Percentiles rank a stretch among this genome's conserved stretches.
Evolutionary conservation across 257 asterid species (phyloP).

Genomic region (Solanum paucissectum): DNA sequence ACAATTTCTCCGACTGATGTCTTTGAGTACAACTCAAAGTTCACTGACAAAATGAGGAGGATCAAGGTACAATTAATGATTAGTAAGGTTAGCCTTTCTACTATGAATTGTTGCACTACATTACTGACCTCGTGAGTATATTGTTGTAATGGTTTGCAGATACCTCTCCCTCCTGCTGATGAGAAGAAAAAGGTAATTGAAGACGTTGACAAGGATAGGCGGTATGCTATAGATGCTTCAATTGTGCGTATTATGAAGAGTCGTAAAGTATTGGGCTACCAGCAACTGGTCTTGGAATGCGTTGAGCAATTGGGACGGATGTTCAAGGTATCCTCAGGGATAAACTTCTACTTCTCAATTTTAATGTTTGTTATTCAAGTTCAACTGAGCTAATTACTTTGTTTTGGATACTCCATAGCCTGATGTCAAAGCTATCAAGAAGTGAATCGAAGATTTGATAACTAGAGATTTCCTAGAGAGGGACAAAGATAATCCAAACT

Average conservation of each 20-base stretch:
- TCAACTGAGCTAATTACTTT: not conserved
- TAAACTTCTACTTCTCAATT: not conserved
- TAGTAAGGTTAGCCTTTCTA: not conserved
- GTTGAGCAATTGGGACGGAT: slow-evolving; percentile 84
- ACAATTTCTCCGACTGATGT: slow-evolving; percentile 66
- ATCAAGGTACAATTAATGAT: slow-evolving; percentile 54
- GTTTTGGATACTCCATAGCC: slow-evolving; percentile 35
- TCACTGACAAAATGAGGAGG: slow-evolving; percentile 92
- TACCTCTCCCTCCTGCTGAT: slow-evolving; percentile 94
- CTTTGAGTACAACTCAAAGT: slow-evolving; percentile 83
- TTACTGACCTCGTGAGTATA: not conserved
- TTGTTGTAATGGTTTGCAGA: slow-evolving; percentile 26
- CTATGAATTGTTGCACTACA: not conserved
- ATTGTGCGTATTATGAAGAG: slow-evolving; percentile 96
- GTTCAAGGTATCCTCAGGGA: slow-evolving; percentile 58
- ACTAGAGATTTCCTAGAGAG: slow-evolving; percentile 88
- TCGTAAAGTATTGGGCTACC: slow-evolving; percentile 77
- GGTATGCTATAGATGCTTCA: slow-evolving; percentile 96
- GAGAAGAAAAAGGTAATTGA: slow-evolving; percentile 94
- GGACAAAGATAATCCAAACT: slow-evolving; percentile 84
- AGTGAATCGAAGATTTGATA: slow-evolving; percentile 90
- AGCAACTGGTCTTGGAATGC: slow-evolving; percentile 89
- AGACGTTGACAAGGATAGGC: slow-evolving; percentile 94
- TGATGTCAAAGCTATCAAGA: slow-evolving; percentile 91
- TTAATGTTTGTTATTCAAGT: not conserved